Evolutionary conservation across 306 rosid species (phyloP), one percentile per base, ranked within the genome.

Genomic region (Oxytropis ochrocephala): DNA sequence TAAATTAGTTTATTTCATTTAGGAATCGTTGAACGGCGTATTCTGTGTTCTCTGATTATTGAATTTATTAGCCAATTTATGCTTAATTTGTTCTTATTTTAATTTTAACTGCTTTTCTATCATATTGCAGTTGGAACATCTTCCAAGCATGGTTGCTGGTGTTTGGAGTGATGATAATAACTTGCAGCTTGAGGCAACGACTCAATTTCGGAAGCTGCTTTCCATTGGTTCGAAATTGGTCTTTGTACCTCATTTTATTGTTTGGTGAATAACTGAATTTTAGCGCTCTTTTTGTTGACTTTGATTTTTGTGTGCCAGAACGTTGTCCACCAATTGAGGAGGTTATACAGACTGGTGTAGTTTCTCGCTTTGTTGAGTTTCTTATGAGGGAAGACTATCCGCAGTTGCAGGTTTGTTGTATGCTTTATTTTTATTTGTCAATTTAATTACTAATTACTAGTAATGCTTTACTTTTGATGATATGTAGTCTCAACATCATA

Each of bases 261-360:
- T 27, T 11, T 32, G 4, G 27, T 33, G 17, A 24, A n/a, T n/a
- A n/a, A n/a, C n/a, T n/a, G n/a, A n/a, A 9, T 58, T 17, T 41
- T 5, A 65, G 4, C 7, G 6, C 10, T 24, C 1, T 1, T 58
- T 29, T 72, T 11, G 16, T 68, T 63, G 18, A 76, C 7, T 8
- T 36, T n/a, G 36, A 4, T 7, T 51, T 74, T 30, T 16, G 8
- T 75, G 17, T 14, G 4, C 6, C 58, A 95, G 99, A 95, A 69
- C 92, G 96, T 14, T 80, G 96, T 69, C 99, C 99, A 1, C 99
- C 99, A 1, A 95, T 95, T 16, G 97, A 95, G 84, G 96, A 95
- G 86, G 97, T 95, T 61, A 95, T 95, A 60, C 95, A 91, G 74
- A 74, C 97, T 3, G 99, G 99, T 33, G 99, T 91, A 13, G 93